Percentiles rank a stretch among this genome's conserved stretches.
Conservation (phyloP, 2,329 filamentous ascomycete genomes). For the Curvularia sp. region DNA sequence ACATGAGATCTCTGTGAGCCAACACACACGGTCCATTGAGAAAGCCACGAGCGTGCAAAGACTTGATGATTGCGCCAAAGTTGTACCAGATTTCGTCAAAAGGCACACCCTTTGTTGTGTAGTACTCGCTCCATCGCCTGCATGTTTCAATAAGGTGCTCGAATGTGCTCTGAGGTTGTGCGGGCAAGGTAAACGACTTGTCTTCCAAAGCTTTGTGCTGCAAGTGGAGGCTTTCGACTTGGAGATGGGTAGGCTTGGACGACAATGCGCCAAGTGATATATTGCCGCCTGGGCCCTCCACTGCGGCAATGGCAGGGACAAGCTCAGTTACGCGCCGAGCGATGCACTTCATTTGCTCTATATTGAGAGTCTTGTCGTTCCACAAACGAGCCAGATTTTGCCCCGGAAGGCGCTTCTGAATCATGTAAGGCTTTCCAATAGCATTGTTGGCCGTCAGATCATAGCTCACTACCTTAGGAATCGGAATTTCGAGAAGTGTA, state of each 20-base stretch:
- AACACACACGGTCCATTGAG: not conserved
- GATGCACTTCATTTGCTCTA: not conserved
- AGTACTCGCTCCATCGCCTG: not conserved
- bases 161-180: not conserved
- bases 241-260: not conserved
- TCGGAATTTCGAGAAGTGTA: not conserved
- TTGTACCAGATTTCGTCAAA: not conserved
- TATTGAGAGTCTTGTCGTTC: not conserved
- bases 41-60: not conserved
- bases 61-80: not conserved
- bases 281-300: not conserved
- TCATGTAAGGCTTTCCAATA: not conserved
- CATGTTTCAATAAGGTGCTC: not conserved
- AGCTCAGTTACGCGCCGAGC: not conserved
- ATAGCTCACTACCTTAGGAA: not conserved
- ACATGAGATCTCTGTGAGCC: not conserved
- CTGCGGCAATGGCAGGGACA: not conserved
- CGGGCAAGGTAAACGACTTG: not conserved
- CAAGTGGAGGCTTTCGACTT: not conserved
- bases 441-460: not conserved
- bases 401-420: not conserved
- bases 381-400: not conserved
- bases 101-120: not conserved
- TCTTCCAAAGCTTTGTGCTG: not conserved
- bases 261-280: not conserved